Evolutionary conservation across 1,284 basidiomycete species (phyloP).

Genomic region (Chiua sp.): DNA sequence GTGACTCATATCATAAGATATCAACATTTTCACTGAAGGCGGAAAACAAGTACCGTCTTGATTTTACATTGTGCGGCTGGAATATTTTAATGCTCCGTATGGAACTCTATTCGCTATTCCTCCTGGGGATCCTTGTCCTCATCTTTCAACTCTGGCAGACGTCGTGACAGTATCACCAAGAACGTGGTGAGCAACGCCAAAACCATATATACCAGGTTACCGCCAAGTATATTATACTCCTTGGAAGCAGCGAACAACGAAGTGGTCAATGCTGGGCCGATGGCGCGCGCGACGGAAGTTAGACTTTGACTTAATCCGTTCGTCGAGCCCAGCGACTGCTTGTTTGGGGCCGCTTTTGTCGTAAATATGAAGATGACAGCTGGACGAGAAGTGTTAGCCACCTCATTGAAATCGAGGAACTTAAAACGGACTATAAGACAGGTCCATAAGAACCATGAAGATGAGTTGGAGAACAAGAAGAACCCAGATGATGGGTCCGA

Average conservation of each 20-base stretch:
- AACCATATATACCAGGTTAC: constrained; percentile 42
- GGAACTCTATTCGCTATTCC: neutral
- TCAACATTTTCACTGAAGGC: no score
- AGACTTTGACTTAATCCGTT: constrained; percentile 58
- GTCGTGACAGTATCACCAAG: constrained; percentile 26
- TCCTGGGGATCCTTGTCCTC: neutral
- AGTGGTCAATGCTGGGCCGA: constrained; percentile 47
- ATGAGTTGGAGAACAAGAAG: constrained; percentile 36
- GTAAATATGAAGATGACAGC: constrained; percentile 41
- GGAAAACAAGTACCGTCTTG: no score
- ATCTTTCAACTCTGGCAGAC: constrained; percentile 23
- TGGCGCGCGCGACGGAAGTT: constrained; percentile 51
- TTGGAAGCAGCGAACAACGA: constrained; percentile 45
- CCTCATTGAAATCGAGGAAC: neutral
- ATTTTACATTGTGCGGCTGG: no score
- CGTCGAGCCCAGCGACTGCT: constrained; percentile 47
- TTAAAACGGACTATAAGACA: constrained; percentile 33
- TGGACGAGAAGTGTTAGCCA: constrained; percentile 16
- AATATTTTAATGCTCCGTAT: neutral
- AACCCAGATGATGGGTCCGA: constrained; percentile 33
- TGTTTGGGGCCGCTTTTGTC: constrained; percentile 39
- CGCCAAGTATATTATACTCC: constrained; percentile 37
- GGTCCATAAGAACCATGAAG: constrained; percentile 29
- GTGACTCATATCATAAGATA: neutral
- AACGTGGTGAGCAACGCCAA: constrained; percentile 26